Evolutionary conservation across 352 stramenopile species (phyloP).

Genomic region (Plasmopara halstedii): DNA sequence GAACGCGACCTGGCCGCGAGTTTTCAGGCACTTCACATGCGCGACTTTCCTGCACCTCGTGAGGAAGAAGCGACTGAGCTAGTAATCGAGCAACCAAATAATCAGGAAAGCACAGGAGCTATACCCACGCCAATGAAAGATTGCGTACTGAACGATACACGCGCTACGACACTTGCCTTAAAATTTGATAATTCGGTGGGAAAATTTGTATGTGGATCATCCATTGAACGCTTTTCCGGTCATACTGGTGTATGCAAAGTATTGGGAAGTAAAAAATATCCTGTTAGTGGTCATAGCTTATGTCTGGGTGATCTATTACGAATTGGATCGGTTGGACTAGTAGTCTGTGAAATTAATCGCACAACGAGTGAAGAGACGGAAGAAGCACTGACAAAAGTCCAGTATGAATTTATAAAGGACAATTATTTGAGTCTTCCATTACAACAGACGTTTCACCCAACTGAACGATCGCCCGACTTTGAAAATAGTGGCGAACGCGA

Average conservation of each 20-base stretch:
- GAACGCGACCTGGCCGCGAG: slow-evolving; percentile 39
- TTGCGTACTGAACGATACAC: slow-evolving; percentile 76
- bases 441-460: slow-evolving; percentile 77
- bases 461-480: slow-evolving; percentile 20
- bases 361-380: slow-evolving; percentile 54
- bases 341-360: slow-evolving; percentile 87
- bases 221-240: slow-evolving; percentile 86
- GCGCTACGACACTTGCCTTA: slow-evolving; percentile 65
- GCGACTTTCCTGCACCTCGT: slow-evolving; percentile 28
- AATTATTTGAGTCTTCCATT: slow-evolving; percentile 80
- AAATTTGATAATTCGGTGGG: slow-evolving; percentile 55
- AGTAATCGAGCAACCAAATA: slow-evolving; percentile 3
- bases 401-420: slow-evolving; percentile 84
- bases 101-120: slow-evolving; percentile 5
- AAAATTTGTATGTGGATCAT: slow-evolving; percentile 80
- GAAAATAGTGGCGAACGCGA: slow-evolving; percentile 32
- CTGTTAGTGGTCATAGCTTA: slow-evolving; percentile 64
- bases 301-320: slow-evolving; percentile 78
- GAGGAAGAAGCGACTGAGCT: slow-evolving; percentile 6
- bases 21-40: slow-evolving; percentile 52
- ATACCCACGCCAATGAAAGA: slow-evolving; percentile 56
- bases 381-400: slow-evolving; percentile 71
- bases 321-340: slow-evolving; percentile 88
- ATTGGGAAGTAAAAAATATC: slow-evolving; percentile 83
- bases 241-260: slow-evolving; percentile 88